Evolutionary conservation across 2,329 filamentous ascomycete genomes (phyloP), one percentile per base, ranked within the genome.

Genomic region (Thermoascus crustaceus): DNA sequence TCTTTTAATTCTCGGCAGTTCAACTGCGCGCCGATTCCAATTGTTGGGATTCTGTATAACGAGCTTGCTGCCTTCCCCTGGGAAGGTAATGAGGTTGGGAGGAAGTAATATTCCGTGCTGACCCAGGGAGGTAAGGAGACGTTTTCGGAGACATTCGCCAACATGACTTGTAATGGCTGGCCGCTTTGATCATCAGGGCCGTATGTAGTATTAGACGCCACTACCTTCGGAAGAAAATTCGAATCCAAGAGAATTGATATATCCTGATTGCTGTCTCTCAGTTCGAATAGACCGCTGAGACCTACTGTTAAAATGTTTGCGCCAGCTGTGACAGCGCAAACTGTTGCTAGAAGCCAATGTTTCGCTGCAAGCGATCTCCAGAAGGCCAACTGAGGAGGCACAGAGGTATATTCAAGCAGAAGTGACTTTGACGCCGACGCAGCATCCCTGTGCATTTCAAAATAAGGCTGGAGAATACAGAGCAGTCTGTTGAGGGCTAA

Each of bases 391-490:
- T 76, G 73, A 0, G 76, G 74, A 0, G 76, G 76, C 0, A 78
- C 39, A 0, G 74, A 72, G 0, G 64, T 69, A 35, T 79, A 80
- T 7, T 54, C 60, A 0, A 61, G 51, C 3, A 71, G 49, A 0
- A 73, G 40, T 0, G 71, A 64, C 0, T 58, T 50, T 0, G 62
- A 59, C 0, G 61, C 41, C 1, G 39, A 32, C 0, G 65, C 58
- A 5, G 61, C 55, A 0, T 71, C 66, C 4, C 45, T 39, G 13
- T 61, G 60, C 0, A 80, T 53, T 9, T 72, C 64, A 2, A 71
- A 60, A 11, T 76, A 69, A 0, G 76, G 76, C 19, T 76, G 69
- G 0, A 80, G 41, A 6, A 76, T 47, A 25, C 72, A 77, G 0
- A 76, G 43, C 0, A 72, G 35, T 0, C 75, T 61, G 26, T 75